phyloP scores from a whole-genome alignment of 768 basidiomycete genomes.

The Lentinula sp. region DNA sequence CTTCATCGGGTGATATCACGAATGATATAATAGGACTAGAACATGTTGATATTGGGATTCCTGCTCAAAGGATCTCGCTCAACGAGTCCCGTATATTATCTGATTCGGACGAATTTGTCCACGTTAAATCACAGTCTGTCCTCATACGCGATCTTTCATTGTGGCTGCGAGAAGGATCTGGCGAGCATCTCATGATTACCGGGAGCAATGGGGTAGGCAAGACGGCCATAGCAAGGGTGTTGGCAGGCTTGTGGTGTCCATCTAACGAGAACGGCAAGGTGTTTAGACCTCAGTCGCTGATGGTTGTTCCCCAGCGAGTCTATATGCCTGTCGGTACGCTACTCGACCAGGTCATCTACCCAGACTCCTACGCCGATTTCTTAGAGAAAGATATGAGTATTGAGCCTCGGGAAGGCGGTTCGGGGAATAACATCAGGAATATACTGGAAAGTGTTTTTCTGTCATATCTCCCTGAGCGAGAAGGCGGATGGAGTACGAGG shows the following conservation, averaged over 20 bases:
- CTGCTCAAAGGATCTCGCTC: slow-evolving; percentile 15
- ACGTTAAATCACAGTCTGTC: slow-evolving; percentile 23
- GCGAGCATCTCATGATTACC: slow-evolving; percentile 91
- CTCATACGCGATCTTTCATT: slow-evolving; percentile 71
- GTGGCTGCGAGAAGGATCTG: slow-evolving; percentile 38
- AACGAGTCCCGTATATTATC: neutral
- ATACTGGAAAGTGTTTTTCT: slow-evolving; percentile 82
- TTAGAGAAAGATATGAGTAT: slow-evolving; percentile 21
- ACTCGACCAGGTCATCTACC: slow-evolving; percentile 92
- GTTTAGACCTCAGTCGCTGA: slow-evolving; percentile 38
- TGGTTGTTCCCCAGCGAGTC: slow-evolving; percentile 87
- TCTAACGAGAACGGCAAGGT: slow-evolving; percentile 21
- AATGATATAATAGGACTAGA: slow-evolving; percentile 52
- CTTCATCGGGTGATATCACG: slow-evolving; percentile 14
- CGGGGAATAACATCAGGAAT: slow-evolving; percentile 61
- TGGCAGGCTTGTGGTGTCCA: slow-evolving; percentile 86
- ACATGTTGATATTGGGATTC: slow-evolving; percentile 69
- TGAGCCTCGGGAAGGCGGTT: slow-evolving; percentile 7
- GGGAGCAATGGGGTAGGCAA: slow-evolving; percentile 93
- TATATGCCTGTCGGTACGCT: slow-evolving; percentile 89
- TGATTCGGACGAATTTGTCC: slow-evolving; percentile 13
- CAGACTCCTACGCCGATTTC: slow-evolving; percentile 77
- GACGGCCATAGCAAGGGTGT: slow-evolving; percentile 80
- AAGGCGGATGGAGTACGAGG: slow-evolving; percentile 83
- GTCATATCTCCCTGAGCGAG: slow-evolving; percentile 77